A percentile compares a stretch with the other conserved stretches of the same genome.
Conservation (phyloP, 1,284 basidiomycete species). For the Hymenochaete sp. region DNA sequence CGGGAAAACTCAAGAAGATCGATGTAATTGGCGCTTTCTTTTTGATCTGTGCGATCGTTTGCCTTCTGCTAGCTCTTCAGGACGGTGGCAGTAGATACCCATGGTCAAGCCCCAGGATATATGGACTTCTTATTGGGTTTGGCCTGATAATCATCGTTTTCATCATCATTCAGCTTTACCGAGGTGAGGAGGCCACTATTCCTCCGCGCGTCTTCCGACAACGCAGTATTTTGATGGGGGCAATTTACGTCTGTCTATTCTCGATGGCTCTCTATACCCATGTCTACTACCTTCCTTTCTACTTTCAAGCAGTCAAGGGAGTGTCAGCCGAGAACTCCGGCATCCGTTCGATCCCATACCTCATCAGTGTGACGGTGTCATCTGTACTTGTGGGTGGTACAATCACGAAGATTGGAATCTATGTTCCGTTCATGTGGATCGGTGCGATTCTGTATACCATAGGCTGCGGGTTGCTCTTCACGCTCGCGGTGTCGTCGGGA, state of each 20-base stretch:
- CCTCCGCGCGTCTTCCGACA: conserved; percentile 22
- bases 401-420: conserved; percentile 28
- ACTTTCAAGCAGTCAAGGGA: conserved; percentile 34
- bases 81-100: conserved; percentile 33
- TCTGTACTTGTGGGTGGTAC: conserved; percentile 31
- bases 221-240: conserved; percentile 27
- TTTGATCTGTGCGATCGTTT: conserved; percentile 30
- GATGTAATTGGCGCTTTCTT: conserved; percentile 32
- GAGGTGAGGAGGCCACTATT: conserved; percentile 26
- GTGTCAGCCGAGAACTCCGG: conserved; percentile 41
- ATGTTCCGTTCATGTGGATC: conserved; percentile 30
- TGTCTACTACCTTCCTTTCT: conserved; percentile 30
- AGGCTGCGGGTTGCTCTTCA: conserved; percentile 36
- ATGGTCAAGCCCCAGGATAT: conserved; percentile 26
- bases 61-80: conserved; percentile 33
- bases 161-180: conserved; percentile 29
- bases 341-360: conserved; percentile 58
- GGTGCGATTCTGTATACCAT: conserved; percentile 28
- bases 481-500: conserved; percentile 26
- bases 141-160: conserved; percentile 29
- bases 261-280: conserved; percentile 31
- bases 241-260: conserved; percentile 29
- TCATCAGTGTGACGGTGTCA: conserved; percentile 39
- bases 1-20: conserved; percentile 25
- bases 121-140: conserved; percentile 29